Evolutionary conservation across 768 basidiomycete genomes (phyloP).

Genomic region (Stropharia rugosoannulata): DNA sequence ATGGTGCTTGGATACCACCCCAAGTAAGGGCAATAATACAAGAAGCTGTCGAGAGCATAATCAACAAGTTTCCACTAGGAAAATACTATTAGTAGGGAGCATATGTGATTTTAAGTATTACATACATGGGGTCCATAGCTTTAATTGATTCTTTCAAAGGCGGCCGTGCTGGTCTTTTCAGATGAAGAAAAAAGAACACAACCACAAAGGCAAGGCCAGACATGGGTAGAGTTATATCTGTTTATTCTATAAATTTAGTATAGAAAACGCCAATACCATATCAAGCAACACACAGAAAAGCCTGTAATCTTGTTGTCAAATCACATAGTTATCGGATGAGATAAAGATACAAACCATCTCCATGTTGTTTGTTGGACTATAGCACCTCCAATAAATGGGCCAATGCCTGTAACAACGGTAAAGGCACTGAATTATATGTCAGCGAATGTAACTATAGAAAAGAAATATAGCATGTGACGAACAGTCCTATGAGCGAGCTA

Average conservation of each 20-base stretch:
- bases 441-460: neutral
- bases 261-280: too few relatives aligned
- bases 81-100: neutral
- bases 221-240: too few relatives aligned
- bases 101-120: too few relatives aligned
- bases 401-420: neutral
- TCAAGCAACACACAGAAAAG: slow-evolving; percentile 4
- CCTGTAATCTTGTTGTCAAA: too few relatives aligned
- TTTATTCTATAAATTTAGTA: too few relatives aligned
- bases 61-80: slow-evolving; percentile 39
- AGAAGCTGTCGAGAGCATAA: slow-evolving; percentile 32
- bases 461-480: neutral
- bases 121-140: too few relatives aligned
- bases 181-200: too few relatives aligned
- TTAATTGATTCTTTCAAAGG: too few relatives aligned
- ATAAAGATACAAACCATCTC: too few relatives aligned
- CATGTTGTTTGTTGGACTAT: neutral
- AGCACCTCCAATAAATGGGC: neutral
- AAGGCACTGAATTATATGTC: neutral
- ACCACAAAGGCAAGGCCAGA: too few relatives aligned
- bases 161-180: too few relatives aligned
- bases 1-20: slow-evolving; percentile 44
- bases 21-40: slow-evolving; percentile 43
- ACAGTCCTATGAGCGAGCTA: slow-evolving; percentile 8
- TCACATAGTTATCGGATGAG: neutral